These are phyloP conservation scores for Asterophora lycoperdoides DNA, from an alignment of 768 basidiomycete genomes.

Conservation along the genomic window DNA sequence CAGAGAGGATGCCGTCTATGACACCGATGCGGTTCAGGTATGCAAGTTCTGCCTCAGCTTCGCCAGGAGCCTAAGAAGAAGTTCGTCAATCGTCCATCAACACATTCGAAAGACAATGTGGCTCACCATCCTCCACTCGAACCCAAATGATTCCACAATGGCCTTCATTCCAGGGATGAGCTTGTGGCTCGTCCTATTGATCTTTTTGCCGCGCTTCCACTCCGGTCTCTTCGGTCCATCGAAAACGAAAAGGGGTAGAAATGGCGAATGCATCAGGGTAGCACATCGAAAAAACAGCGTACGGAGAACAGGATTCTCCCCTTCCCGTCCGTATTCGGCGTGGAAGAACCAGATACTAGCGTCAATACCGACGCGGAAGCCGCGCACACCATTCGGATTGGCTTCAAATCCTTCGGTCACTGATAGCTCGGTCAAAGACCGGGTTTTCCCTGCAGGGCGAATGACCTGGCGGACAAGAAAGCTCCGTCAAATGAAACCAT, in stretches of 20 bases:
- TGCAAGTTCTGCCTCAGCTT: constrained; percentile 93
- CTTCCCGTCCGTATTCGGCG: constrained; percentile 67
- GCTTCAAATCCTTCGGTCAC: constrained; percentile 70
- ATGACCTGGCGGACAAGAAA: constrained; percentile 42
- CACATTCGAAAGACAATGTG: not conserved
- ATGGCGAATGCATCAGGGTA: constrained; percentile 68
- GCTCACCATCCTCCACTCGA: constrained; percentile 67
- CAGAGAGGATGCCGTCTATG: constrained; percentile 86
- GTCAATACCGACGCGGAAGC: constrained; percentile 83
- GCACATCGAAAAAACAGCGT: constrained; percentile 84
- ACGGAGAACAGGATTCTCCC: constrained; percentile 83
- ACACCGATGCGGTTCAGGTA: constrained; percentile 76
- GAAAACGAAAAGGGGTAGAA: constrained; percentile 88
- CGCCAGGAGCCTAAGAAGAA: constrained; percentile 70
- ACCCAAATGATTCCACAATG: constrained; percentile 76
- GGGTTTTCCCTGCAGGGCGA: constrained; percentile 62
- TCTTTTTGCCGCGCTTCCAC: constrained; percentile 73
- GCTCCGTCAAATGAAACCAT: constrained; percentile 9
- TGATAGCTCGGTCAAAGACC: constrained; percentile 75
- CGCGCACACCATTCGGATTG: constrained; percentile 60
- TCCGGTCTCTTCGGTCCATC: constrained; percentile 84
- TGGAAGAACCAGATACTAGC: constrained; percentile 86
- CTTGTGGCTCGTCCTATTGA: constrained; percentile 58
- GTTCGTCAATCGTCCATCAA: no score
- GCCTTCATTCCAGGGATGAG: constrained; percentile 73